Evolutionary conservation across 1,284 basidiomycete species (phyloP).

Genomic region (Inonotus hispidus): DNA sequence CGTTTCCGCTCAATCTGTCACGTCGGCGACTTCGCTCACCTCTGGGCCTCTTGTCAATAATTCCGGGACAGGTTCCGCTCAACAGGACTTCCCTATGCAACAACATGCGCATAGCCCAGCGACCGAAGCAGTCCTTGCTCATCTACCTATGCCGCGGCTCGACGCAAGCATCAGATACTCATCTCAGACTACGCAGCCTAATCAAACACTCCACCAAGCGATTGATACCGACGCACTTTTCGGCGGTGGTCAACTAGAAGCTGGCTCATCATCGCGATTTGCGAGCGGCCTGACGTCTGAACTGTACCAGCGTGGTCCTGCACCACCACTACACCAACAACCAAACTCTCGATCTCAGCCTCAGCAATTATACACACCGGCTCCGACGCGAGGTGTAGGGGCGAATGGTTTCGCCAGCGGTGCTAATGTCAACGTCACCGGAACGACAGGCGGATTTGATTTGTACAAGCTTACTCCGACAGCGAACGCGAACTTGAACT

Average conservation of each 20-base stretch:
- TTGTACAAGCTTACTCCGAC: conserved; percentile 7
- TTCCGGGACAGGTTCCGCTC: background rate
- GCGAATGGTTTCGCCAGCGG: background rate
- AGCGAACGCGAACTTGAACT: conserved; percentile 6
- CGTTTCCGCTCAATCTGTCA: background rate
- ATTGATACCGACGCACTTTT: conserved; percentile 5
- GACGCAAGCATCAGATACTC: background rate
- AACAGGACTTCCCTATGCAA: background rate
- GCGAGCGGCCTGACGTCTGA: background rate
- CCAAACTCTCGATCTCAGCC: conserved; percentile 3
- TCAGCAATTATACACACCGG: conserved; percentile 6
- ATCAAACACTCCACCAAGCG: background rate
- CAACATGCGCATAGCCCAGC: conserved; percentile 9
- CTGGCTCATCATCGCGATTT: background rate
- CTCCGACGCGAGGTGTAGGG: background rate
- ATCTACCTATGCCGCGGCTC: conserved; percentile 15
- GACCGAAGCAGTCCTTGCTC: conserved; percentile 12
- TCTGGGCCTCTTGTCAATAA: background rate
- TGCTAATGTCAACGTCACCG: background rate
- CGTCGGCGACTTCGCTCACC: background rate
- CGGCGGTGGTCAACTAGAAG: background rate
- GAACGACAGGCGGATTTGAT: background rate
- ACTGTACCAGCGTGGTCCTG: background rate
- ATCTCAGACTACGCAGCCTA: background rate
- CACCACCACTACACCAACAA: background rate